Base-by-base conservation (phyloP, 345 rosid genomes). In the Odontarrhena argentea region DNA sequence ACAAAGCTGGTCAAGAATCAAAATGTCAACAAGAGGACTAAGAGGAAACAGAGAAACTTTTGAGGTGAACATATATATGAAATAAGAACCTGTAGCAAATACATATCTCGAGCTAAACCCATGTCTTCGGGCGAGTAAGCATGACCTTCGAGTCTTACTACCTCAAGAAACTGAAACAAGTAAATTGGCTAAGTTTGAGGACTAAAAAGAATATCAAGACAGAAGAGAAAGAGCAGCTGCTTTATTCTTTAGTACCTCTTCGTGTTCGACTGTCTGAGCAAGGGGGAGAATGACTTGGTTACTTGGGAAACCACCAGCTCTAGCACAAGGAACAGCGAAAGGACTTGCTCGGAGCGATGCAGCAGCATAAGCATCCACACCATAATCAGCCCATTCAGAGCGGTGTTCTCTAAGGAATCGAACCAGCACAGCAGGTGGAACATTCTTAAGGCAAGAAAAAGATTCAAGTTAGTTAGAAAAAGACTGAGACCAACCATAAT, bases 351-450 rank as follows among this genome's bases (percentile, higher is more conserved):
- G 86, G 41, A 93, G 92, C 38, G 92, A 90, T 14, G 92, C 81
- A 7, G 94, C 90, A 60, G 98, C 86, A 72, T 89, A 92, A 2
- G 87, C 80, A 78, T 92, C 97, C 38, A 92, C 87, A 9, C 92
- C 98, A 50, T 86, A 85, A 77, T 93, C 97, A 57, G 98, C 97
- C 98, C 98, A 93, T 68, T 93, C 97, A 0, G 98, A 90, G 1
- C 98, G 97, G 73, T 93, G 98, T 68, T 93, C 98, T 78, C 98
- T 86, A 68, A 93, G 80, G 78, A 93, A 93, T 6, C 91, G 94
- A 70, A 90, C 87, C 68, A 93, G 83, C 42, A 93, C 78, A 24
- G 87, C 91, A 4, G 97, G 98, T 44, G 98, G 94, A 12, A 93
- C 98, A 54, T 88, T 87, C 98, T 93, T 10, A 22, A 58, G 0